Conservation (phyloP, 805 yeast genomes). For the Teunomyces atbi region DNA sequence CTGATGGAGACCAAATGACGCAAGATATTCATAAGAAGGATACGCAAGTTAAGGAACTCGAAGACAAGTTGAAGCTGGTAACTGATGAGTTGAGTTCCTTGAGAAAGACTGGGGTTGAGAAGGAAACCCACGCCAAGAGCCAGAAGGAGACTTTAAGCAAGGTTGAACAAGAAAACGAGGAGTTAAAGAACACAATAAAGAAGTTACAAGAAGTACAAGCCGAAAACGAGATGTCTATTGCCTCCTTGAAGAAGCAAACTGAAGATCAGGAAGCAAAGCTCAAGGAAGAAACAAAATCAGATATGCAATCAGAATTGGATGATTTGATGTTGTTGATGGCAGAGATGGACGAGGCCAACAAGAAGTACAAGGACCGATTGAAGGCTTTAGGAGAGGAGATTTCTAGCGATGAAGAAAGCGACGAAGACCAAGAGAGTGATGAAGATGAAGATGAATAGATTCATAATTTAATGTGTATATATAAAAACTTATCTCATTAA, state of each 20-base stretch:
- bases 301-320: constrained; percentile 58
- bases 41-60: neutral
- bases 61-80: neutral
- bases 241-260: constrained; percentile 6
- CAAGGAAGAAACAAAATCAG: constrained; percentile 17
- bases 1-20: neutral
- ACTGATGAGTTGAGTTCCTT: neutral
- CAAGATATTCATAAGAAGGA: neutral
- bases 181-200: neutral
- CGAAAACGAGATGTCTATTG: constrained; percentile 4
- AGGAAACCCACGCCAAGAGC: neutral
- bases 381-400: constrained; percentile 55
- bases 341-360: constrained; percentile 70
- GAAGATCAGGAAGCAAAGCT: constrained; percentile 6
- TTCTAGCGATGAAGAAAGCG: constrained; percentile 72
- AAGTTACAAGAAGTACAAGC: constrained; percentile 3
- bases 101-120: neutral
- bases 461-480: no score
- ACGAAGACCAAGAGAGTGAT: constrained; percentile 58
- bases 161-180: neutral
- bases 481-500: no score
- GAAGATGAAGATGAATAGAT: constrained; percentile 29
- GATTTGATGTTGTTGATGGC: constrained; percentile 74
- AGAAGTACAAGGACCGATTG: constrained; percentile 53
- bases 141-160: neutral